These are phyloP conservation scores for Gossypium davidsonii DNA, from an alignment of 441 rosid genomes.

Conservation along the genomic window DNA sequence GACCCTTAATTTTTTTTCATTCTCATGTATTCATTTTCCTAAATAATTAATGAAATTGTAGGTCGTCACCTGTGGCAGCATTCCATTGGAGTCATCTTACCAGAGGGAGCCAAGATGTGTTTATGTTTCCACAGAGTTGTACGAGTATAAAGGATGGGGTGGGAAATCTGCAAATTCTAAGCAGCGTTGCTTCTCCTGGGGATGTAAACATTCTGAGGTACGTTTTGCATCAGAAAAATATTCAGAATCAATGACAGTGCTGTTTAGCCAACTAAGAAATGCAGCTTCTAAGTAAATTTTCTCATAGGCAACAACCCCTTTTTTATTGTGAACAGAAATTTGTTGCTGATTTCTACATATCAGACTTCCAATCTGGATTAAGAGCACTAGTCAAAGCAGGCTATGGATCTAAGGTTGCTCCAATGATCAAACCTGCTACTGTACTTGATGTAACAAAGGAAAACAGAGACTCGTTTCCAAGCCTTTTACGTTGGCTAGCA, in stretches of 20 bases:
- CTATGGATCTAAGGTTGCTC: slow-evolving; percentile 83
- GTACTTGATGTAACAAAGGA: slow-evolving; percentile 58
- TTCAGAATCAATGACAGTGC: neutral
- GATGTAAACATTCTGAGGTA: slow-evolving; percentile 71
- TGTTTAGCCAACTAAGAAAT: neutral
- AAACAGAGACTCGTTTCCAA: slow-evolving; percentile 61
- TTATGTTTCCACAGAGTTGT: slow-evolving; percentile 71
- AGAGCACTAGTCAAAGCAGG: slow-evolving; percentile 92
- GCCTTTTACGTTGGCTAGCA: slow-evolving; percentile 72
- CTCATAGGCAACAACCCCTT: neutral
- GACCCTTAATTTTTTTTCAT: neutral
- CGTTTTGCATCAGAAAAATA: neutral
- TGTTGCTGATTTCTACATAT: slow-evolving; percentile 84
- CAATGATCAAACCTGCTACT: slow-evolving; percentile 70
- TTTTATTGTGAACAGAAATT: slow-evolving; percentile 52
- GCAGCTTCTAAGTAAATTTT: neutral
- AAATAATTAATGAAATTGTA: slow-evolving; percentile 21
- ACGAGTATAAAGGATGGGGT: slow-evolving; percentile 68
- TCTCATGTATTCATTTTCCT: neutral
- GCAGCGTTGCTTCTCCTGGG: slow-evolving; percentile 85
- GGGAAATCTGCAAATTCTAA: slow-evolving; percentile 68
- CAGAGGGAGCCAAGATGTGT: slow-evolving; percentile 75
- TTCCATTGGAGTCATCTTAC: slow-evolving; percentile 77
- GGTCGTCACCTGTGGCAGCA: slow-evolving; percentile 93
- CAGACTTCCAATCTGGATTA: slow-evolving; percentile 89